Evolutionary conservation across 2,329 filamentous ascomycete species (phyloP), one percentile per base, ranked within the genome.

Genomic region (Diaporthe sp.): DNA sequence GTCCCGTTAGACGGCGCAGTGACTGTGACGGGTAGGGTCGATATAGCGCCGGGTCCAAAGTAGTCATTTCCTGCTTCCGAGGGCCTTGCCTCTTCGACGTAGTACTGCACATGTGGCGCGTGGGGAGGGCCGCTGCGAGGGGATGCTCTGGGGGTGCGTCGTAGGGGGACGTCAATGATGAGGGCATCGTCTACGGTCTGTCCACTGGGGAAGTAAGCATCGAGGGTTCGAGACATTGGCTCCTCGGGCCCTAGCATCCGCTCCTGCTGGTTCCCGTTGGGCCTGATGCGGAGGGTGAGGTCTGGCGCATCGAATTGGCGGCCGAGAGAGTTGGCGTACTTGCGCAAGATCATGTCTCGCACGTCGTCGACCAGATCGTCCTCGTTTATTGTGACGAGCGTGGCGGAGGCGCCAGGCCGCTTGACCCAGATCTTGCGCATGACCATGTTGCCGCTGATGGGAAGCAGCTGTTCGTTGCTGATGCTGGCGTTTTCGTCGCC

Each of bases 311-410:
- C 97, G 84, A 96, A 98, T 71, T 90, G 94, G 80, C 92, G 92
- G 70, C 96, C 96, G 37, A 99, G 88, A 20, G 95, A 97, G 85
- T 99, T 98, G 80, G 92, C 92, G 84, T 98, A 99, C 87, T 98
- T 98, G 81, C 92, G 92, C 80, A 98, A 87, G 75, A 98, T 97
- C 88, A 95, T 92, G 80, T 98, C 97, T 80, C 96, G 94, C 77
- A 98, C 93, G 85, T 98, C 96, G 84, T 99, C 97, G 75, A 98
- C 96, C 80, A 98, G 86, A 82, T 98, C 95, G 80, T 97, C 95
- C 81, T 98, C 94, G 79, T 92, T 90, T 80, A 98, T 94, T 76
- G 93, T 92, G 73, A 99, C 93, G 81, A 97, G 88, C 20, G 97
- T 99, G 53, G 96, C 92, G 74, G 96, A 98, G 76, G 93, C 94